Conservation (phyloP, 345 rosid species). For the Lepidium aucheri region DNA sequence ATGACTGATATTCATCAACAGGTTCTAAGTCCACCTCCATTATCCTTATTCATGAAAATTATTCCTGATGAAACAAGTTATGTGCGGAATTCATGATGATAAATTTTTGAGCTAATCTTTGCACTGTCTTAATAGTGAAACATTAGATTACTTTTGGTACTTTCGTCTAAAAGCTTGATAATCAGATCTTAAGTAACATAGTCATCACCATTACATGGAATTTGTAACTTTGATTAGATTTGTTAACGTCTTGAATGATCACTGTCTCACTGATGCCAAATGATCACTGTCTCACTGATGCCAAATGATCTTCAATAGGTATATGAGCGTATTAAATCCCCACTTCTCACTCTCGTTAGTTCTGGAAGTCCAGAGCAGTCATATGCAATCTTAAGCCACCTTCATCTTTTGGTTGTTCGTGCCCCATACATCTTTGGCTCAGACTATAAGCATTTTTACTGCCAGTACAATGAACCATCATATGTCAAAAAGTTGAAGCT, state of each 20-base stretch:
- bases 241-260: background rate
- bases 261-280: conserved; percentile 13
- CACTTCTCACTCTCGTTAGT: conserved; percentile 88
- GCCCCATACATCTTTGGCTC: conserved; percentile 86
- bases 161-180: conserved; percentile 1
- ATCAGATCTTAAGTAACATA: background rate
- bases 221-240: background rate
- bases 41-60: background rate
- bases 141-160: background rate
- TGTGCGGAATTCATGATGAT: background rate
- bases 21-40: conserved; percentile 35
- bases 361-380: conserved; percentile 99
- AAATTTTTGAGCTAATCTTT: background rate
- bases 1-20: conserved; percentile 98
- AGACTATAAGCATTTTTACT: conserved; percentile 93
- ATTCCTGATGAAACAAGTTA: background rate
- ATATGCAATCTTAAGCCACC: conserved; percentile 91
- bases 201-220: background rate
- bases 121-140: background rate
- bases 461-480: conserved; percentile 95
- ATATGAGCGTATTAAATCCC: conserved; percentile 97
- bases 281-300: conserved; percentile 16
- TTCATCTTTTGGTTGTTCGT: conserved; percentile 95
- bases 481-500: conserved; percentile 98
- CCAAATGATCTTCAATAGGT: conserved; percentile 45